Percentiles rank a stretch among this genome's conserved stretches.
phyloP scores from a whole-genome alignment of 768 basidiomycete species.

The Auriscalpium orientale region DNA sequence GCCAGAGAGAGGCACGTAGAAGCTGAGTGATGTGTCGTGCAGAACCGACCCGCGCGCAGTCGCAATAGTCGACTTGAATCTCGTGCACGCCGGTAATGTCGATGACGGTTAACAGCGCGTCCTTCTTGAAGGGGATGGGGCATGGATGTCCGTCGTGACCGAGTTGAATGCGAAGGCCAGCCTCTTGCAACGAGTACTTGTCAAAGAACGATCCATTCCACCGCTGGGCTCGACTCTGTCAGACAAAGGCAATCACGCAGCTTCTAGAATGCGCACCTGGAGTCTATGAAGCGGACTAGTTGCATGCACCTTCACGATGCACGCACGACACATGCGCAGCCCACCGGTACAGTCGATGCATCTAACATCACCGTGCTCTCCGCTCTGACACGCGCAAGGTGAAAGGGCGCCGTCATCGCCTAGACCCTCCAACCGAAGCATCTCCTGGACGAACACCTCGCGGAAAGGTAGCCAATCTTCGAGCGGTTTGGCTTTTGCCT shows the following conservation, averaged over 20 bases:
- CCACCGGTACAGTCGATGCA: neutral
- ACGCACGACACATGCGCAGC: neutral
- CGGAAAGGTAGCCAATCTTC: neutral
- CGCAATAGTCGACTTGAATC: too few relatives aligned
- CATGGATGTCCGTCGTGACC: neutral
- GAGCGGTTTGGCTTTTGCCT: neutral
- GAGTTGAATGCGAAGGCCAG: neutral
- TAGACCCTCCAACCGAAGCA: neutral
- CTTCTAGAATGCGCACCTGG: neutral
- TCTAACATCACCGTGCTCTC: too few relatives aligned
- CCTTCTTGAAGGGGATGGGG: neutral
- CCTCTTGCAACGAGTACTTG: neutral
- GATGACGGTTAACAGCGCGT: neutral
- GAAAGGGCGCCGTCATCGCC: neutral
- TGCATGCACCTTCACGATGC: neutral
- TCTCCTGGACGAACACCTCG: neutral
- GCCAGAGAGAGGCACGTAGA: conserved; percentile 1
- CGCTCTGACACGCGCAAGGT: neutral
- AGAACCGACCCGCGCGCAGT: too few relatives aligned
- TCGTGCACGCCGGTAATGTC: too few relatives aligned
- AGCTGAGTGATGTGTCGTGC: neutral
- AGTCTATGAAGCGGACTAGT: neutral
- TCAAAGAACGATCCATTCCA: neutral
- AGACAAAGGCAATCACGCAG: too few relatives aligned
- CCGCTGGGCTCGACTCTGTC: neutral